Conservation (phyloP, 306 rosid species). For the Cicer arietinum region DNA sequence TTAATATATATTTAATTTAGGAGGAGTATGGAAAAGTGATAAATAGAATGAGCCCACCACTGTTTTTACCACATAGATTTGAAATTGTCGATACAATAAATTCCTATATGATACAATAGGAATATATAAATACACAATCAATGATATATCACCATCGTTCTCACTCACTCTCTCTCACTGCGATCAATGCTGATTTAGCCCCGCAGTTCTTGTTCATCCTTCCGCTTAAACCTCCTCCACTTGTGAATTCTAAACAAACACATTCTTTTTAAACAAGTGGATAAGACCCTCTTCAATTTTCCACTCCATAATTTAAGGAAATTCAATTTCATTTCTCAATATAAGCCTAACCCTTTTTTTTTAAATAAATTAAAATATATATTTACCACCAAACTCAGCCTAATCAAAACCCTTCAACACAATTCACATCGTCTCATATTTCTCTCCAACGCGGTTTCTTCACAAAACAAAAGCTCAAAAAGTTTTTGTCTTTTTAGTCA, state of each 20-base stretch:
- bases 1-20: too few species aligned
- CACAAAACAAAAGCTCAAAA: too few species aligned
- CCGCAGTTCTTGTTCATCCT: constrained; percentile 69
- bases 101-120: constrained; percentile 42
- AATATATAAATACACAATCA: constrained; percentile 42
- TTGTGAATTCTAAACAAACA: neutral
- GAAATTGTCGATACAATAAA: constrained; percentile 45
- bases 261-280: constrained; percentile 56
- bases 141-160: constrained; percentile 57
- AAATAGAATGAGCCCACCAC: constrained; percentile 48
- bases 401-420: constrained; percentile 10
- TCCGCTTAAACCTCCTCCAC: constrained; percentile 64
- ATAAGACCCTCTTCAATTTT: constrained; percentile 55
- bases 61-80: constrained; percentile 51
- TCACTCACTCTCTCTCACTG: constrained; percentile 55
- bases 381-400: constrained; percentile 37
- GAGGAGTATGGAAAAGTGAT: too few species aligned
- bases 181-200: constrained; percentile 69
- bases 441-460: constrained; percentile 24
- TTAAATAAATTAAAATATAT: neutral
- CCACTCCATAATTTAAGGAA: constrained; percentile 58
- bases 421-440: too few species aligned
- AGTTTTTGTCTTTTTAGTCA: too few species aligned
- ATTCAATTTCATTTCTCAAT: neutral
- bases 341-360: constrained; percentile 36